phyloP scores from a whole-genome alignment of 1,284 basidiomycete species.

The Coniophora puteana region DNA sequence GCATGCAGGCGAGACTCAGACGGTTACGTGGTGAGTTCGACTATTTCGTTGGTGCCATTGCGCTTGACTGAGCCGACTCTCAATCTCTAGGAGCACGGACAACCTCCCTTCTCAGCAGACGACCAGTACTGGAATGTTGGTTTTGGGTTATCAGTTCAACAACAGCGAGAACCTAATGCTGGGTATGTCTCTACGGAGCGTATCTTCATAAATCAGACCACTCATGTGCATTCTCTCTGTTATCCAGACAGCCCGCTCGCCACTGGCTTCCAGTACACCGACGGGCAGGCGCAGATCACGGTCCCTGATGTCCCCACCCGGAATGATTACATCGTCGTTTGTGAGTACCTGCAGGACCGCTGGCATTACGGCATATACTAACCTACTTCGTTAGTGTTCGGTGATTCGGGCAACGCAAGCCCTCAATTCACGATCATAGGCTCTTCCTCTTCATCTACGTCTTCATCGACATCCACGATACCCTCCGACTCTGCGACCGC shows the following conservation, averaged over 20 bases:
- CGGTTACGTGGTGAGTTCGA: constrained; percentile 53
- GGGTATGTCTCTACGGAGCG: constrained; percentile 34
- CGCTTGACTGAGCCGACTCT: background rate
- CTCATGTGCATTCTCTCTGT: background rate
- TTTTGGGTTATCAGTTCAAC: constrained; percentile 47
- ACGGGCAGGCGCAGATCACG: constrained; percentile 47
- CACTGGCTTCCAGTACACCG: constrained; percentile 46
- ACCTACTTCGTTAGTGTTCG: constrained; percentile 28
- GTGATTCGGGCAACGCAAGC: constrained; percentile 41
- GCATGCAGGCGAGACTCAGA: constrained; percentile 46
- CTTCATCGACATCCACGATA: constrained; percentile 10
- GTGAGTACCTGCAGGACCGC: constrained; percentile 29
- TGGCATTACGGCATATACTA: constrained; percentile 1
- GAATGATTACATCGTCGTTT: constrained; percentile 42
- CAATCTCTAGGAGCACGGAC: constrained; percentile 43
- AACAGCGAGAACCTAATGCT: constrained; percentile 52
- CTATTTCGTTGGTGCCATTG: constrained; percentile 8
- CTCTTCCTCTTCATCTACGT: constrained; percentile 16
- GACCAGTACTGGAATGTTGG: constrained; percentile 46
- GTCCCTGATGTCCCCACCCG: constrained; percentile 49
- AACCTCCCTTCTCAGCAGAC: constrained; percentile 45
- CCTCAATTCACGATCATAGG: constrained; percentile 38
- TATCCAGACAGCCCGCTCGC: constrained; percentile 51
- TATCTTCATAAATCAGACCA: background rate
- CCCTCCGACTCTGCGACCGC: constrained; percentile 13